Percentiles rank a stretch among this genome's conserved stretches.
These are phyloP conservation scores for Fallopia convolvulus DNA, from an alignment of 148 eudicot genomes.

Conservation along the genomic window DNA sequence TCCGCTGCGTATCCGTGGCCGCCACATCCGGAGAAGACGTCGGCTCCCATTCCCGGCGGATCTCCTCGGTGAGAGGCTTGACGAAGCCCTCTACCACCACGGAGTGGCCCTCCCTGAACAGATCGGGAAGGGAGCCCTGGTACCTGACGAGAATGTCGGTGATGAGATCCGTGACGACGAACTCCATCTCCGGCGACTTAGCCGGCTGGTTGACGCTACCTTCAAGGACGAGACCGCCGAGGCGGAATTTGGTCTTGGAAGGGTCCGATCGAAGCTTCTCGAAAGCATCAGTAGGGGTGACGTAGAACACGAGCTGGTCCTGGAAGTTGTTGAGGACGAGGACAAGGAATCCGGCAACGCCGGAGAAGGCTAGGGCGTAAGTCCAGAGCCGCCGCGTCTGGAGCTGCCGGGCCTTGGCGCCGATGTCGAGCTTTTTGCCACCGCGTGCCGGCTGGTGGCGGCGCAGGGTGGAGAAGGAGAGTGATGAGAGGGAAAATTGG, in stretches of 20 bases:
- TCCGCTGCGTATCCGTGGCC: neutral
- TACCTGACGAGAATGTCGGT: conserved; percentile 74
- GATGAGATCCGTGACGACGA: conserved; percentile 73
- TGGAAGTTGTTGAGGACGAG: conserved; percentile 75
- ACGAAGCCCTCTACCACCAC: conserved; percentile 92
- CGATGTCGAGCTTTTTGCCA: conserved; percentile 44
- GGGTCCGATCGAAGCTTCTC: conserved; percentile 46
- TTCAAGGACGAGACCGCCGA: conserved; percentile 86
- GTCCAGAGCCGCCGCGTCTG: conserved; percentile 87
- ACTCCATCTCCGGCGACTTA: conserved; percentile 59
- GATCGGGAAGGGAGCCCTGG: conserved; percentile 83
- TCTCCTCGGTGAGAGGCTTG: conserved; percentile 56
- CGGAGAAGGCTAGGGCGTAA: conserved; percentile 66
- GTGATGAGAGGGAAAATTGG: conserved; percentile 9
- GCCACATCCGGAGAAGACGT: neutral
- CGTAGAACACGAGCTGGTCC: conserved; percentile 73
- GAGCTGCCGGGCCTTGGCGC: conserved; percentile 75
- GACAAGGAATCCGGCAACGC: conserved; percentile 69
- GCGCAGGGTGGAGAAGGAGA: conserved; percentile 40
- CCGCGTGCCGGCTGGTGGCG: conserved; percentile 26
- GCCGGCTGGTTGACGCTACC: conserved; percentile 60
- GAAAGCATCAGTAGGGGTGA: conserved; percentile 73
- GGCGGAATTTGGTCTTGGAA: conserved; percentile 40
- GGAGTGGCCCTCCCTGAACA: conserved; percentile 91
- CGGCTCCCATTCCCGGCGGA: conserved; percentile 20